Evolutionary conservation across 768 basidiomycete species (phyloP), one percentile per base, ranked within the genome.

Genomic region (Infundibulicybe gibba): DNA sequence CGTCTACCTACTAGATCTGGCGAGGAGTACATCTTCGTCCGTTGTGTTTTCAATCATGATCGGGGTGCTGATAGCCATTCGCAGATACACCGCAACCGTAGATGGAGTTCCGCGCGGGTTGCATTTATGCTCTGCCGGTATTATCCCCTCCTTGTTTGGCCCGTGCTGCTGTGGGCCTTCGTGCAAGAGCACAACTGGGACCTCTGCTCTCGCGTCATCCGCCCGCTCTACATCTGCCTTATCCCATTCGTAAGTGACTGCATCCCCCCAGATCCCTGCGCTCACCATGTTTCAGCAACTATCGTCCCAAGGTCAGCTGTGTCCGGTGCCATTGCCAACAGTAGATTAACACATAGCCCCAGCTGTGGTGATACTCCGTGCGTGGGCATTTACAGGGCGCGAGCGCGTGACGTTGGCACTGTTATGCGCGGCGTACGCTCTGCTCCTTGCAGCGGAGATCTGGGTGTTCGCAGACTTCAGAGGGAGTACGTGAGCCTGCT

Each of bases 381-480:
- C 61, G 5, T 61, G 60, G 51, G 62, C 61, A 2, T 64, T 64
- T 40, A 57, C 62, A 9, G 62, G 61, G 15, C 41, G 56, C 19
- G 52, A 43, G 19, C 48, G 31, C 11, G 12, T 15, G 12, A 41
- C 54, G 1, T 41, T 57, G 9, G 10, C 39, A 4, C 19, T 50
- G 13, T 51, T 63, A 12, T 15, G 45, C 5, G n/a, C 40, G 9
- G 40, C 54, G 20, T 61, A 56, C 41, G 33, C 47, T 3, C 34
- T 50, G 11, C 45, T 61, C 11, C 19, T 54, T 14, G 55, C 32
- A 2, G 43, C 47, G 10, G 51, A 58, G 30, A 40, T 60, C 25
- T 63, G 59, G 58, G 43, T 60, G 6, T 60, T 60, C 40, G 50
- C 48, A 3, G 8, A 25, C 25, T 3, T 25, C 25, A 25, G 8